phyloP scores from a whole-genome alignment of 2,329 filamentous ascomycete species.

The Cucurbitaria berberidis region DNA sequence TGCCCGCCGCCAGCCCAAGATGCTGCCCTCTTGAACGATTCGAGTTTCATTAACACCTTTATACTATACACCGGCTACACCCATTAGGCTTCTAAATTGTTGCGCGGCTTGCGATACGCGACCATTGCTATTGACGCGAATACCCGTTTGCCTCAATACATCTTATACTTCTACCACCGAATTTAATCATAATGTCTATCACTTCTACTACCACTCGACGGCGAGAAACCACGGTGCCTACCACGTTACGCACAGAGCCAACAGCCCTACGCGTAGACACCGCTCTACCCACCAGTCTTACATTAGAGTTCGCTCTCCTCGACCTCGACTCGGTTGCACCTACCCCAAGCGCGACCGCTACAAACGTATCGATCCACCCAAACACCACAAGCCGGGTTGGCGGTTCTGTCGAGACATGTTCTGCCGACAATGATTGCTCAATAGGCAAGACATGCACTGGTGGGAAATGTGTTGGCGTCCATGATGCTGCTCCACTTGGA shows the following conservation, averaged over 20 bases:
- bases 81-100: constrained; percentile 4
- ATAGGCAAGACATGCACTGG: constrained; percentile 32
- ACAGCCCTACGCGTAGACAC: constrained; percentile 4
- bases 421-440: constrained; percentile 31
- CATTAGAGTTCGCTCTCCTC: constrained; percentile 10
- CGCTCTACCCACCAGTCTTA: constrained; percentile 7
- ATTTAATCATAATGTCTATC: constrained; percentile 40
- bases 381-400: constrained; percentile 17
- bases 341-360: constrained; percentile 11
- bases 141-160: constrained; percentile 3
- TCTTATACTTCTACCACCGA: neutral
- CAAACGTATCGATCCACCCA: constrained; percentile 1
- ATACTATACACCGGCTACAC: neutral
- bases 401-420: constrained; percentile 26
- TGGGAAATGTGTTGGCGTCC: constrained; percentile 22
- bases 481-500: constrained; percentile 28
- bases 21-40: constrained; percentile 12
- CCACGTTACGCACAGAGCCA: constrained; percentile 5
- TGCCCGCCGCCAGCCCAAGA: constrained; percentile 17
- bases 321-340: constrained; percentile 21
- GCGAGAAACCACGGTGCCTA: constrained; percentile 10
- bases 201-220: constrained; percentile 13
- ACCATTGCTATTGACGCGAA: constrained; percentile 8
- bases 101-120: constrained; percentile 1
- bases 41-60: constrained; percentile 21